Base-by-base conservation (phyloP, 441 rosid species). In the Arabidopsis hybrid region DNA sequence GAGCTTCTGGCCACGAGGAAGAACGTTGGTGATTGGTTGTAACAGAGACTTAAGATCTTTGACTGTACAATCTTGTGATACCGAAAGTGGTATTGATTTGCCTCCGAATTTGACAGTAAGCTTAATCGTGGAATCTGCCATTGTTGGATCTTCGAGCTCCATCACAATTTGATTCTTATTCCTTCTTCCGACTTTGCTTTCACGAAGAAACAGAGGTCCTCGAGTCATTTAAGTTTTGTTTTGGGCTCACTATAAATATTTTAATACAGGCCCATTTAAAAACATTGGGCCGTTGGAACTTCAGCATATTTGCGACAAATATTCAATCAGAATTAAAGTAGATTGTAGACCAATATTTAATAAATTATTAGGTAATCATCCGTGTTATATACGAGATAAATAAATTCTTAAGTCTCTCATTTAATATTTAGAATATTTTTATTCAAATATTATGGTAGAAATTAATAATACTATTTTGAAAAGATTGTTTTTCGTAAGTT, bases 1-100 rank as follows among this genome's bases (percentile, higher is more conserved):
- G 83, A 94, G 91, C 81, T 88, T 92, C 75, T 92, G 99, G 35
- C 97, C 97, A 11, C 97, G 97, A 55, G 97, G 89, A 73, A 94
- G 97, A 70, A 92, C 97, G 63, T 92, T 81, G 75, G 99, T 94
- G 85, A 89, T 87, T 8, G 97, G 86, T 75, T 89, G 94, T 29
- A 92, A 95, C 69, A 84, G 86, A 43, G 84, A 80, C 75, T 95
- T 95, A 26, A 95, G 81, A 42, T 86, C 87, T 80, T 82, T 82
- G 78, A 86, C 62, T 4, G 88, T 83, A 42, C 84, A 71, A 66
- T 89, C 89, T 26, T 66, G 50, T 6, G 93, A 79, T 14, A 83
- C 39, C 4, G 89, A 75, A 11, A 89, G 45, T 1, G 93, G 89
- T 39, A 92, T 87, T 50, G 86, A 81, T 78, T 81, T 82, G 63